These are phyloP conservation scores for Endocalyx cinctus DNA, from an alignment of 2,329 filamentous ascomycete species.

Conservation along the genomic window DNA sequence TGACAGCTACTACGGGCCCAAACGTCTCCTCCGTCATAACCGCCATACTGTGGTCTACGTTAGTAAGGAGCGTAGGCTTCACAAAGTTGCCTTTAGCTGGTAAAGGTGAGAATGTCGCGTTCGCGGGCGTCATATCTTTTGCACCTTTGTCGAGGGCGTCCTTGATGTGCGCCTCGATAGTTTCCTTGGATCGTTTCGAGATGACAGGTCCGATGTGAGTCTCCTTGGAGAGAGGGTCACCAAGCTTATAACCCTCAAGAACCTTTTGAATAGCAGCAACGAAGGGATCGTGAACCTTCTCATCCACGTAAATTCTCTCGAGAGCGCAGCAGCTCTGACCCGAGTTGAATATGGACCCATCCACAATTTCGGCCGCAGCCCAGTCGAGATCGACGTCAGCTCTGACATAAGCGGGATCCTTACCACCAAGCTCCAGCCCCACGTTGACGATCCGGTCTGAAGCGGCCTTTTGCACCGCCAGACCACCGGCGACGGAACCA, in stretches of 20 bases:
- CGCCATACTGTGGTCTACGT: constrained; percentile 75
- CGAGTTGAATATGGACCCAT: constrained; percentile 95
- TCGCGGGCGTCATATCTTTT: constrained; percentile 77
- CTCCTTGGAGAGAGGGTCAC: constrained; percentile 74
- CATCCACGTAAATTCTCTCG: constrained; percentile 87
- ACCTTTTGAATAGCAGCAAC: constrained; percentile 75
- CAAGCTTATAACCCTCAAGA: constrained; percentile 75
- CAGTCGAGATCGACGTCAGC: constrained; percentile 82
- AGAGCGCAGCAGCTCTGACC: constrained; percentile 96
- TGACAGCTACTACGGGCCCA: constrained; percentile 84
- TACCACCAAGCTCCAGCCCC: constrained; percentile 87
- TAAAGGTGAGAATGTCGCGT: constrained; percentile 67
- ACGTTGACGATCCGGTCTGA: constrained; percentile 80
- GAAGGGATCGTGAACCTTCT: constrained; percentile 78
- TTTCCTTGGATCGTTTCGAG: constrained; percentile 70
- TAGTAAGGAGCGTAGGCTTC: constrained; percentile 74
- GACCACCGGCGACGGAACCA: constrained; percentile 81
- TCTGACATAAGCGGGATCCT: constrained; percentile 88
- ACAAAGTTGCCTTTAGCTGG: constrained; percentile 84
- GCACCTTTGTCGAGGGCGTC: constrained; percentile 83
- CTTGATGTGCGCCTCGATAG: constrained; percentile 73
- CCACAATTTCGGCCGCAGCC: constrained; percentile 92
- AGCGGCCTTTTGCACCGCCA: constrained; percentile 81
- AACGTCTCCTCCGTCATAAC: constrained; percentile 96
- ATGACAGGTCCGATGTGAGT: constrained; percentile 88